Evolutionary conservation across 805 yeast species (phyloP), one percentile per base, ranked within the genome.

Genomic region (Candida pseudoglaebosa): DNA sequence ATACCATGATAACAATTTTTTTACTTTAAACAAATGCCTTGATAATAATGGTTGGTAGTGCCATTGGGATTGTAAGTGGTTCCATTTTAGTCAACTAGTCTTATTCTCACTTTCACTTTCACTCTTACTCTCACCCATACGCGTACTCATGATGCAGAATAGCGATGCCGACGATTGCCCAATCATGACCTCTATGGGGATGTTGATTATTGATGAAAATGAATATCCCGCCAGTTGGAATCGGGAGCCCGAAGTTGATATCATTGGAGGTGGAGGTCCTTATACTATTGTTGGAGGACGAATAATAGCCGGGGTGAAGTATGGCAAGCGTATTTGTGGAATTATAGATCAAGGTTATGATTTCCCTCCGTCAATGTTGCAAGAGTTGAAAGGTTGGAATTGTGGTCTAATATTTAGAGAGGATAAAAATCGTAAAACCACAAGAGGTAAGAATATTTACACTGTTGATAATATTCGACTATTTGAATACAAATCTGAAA

Each of bases 201-300:
- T 90, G 87, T 84, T 88, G 61, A 88, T 91, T 51, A 73, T 90
- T 13, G 98, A 90, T 58, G 95, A 87, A 46, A 86, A 89, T 48
- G 80, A 77, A 40, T 80, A 77, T 50, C 71, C 77, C 0, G 55
- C 59, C 36, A 48, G 58, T 38, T 46, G 61, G 45, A 36, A 62
- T 41, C 39, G 69, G 47, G 45, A 41, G 29, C 49, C 62, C 17
- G 67, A 65, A 46, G 56, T 50, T 44, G 57, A 85, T 54, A 70
- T 90, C 5, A 68, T 86, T 34, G 98, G 98, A 0, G 98, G 98
- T 2, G 98, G 90, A 2, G 96, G 95, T 0, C 77, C 91, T 1
- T 90, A 75, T 56, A 89, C 89, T 2, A 75, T 80, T 1, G 62
- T 84, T 12, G 96, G 96, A 0, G 80, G 87, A 0, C 64, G 90